Percentiles rank a stretch among this genome's conserved stretches.
Conservation (phyloP, 1,284 basidiomycete genomes). For the Ceratorhiza oryzae-sativae region DNA sequence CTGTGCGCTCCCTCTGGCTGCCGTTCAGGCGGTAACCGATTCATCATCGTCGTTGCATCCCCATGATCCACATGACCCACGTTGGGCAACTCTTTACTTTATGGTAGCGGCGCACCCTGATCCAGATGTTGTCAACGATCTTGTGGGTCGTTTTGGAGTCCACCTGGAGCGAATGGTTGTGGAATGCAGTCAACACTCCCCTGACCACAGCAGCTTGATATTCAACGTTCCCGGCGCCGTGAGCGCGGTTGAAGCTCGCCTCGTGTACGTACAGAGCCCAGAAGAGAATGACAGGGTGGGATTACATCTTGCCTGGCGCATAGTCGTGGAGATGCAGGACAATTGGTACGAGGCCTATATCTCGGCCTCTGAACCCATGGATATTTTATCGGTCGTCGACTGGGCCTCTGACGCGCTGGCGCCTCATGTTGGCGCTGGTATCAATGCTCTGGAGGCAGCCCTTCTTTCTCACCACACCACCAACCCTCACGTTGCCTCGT, state of each 20-base stretch:
- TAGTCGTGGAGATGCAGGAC: constrained; percentile 83
- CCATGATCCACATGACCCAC: constrained; percentile 56
- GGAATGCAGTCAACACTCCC: constrained; percentile 58
- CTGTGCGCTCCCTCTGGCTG: constrained; percentile 53
- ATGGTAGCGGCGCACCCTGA: constrained; percentile 77
- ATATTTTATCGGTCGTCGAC: constrained; percentile 79
- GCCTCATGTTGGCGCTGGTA: constrained; percentile 18
- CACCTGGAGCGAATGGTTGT: constrained; percentile 59
- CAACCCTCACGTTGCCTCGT: constrained; percentile 56
- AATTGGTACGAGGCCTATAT: constrained; percentile 85
- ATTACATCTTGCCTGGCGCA: constrained; percentile 75
- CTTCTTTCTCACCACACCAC: constrained; percentile 50
- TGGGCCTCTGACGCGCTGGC: constrained; percentile 75
- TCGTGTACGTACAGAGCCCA: constrained; percentile 77
- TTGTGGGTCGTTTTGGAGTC: constrained; percentile 59
- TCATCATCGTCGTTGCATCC: constrained; percentile 18
- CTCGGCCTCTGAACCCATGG: constrained; percentile 66
- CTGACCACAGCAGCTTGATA: constrained; percentile 60
- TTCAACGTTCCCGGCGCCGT: constrained; percentile 73
- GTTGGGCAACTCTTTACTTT: constrained; percentile 72
- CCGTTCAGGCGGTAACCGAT: constrained; percentile 18
- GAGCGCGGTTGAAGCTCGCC: constrained; percentile 71
- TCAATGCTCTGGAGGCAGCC: constrained; percentile 52
- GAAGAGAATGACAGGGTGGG: constrained; percentile 58
- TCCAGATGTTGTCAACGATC: constrained; percentile 56